These are phyloP conservation scores for Ceratocystis papillata DNA, from an alignment of 2,329 filamentous ascomycete genomes.

Conservation along the genomic window DNA sequence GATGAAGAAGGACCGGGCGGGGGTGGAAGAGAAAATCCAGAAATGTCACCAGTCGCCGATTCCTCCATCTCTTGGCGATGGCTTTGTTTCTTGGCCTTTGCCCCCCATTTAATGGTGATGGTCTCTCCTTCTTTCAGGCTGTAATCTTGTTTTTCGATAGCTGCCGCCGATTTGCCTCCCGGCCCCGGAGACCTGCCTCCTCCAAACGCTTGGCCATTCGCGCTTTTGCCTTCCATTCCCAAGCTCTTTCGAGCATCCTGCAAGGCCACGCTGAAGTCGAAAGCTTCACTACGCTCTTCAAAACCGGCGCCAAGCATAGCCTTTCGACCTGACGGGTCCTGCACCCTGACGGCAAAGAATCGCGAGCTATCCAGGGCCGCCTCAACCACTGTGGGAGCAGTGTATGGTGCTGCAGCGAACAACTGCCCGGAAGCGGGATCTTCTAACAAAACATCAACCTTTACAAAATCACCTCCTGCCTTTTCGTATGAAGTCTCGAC, in stretches of 20 bases:
- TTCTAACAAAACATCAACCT: conserved; percentile 68
- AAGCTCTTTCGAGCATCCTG: conserved; percentile 66
- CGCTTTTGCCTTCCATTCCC: conserved; percentile 42
- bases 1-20: conserved; percentile 46
- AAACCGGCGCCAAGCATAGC: conserved; percentile 77
- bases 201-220: conserved; percentile 14
- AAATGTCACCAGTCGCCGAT: conserved; percentile 29
- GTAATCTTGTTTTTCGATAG: conserved; percentile 57
- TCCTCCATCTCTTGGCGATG: conserved; percentile 24
- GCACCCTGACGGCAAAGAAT: conserved; percentile 75
- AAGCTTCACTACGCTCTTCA: conserved; percentile 74
- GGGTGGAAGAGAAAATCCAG: conserved; percentile 41
- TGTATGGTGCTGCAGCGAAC: conserved; percentile 77
- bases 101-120: conserved; percentile 52
- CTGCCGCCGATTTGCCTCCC: conserved; percentile 33
- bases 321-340: conserved; percentile 63
- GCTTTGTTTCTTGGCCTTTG: conserved; percentile 36
- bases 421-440: conserved; percentile 61
- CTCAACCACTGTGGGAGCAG: conserved; percentile 54
- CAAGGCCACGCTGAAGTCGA: conserved; percentile 72
- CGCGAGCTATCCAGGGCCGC: conserved; percentile 66
- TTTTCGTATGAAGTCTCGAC: conserved; percentile 58
- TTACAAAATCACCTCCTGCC: conserved; percentile 43
- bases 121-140: conserved; percentile 84
- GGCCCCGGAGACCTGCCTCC: conserved; percentile 29